phyloP scores from a whole-genome alignment of 2,329 filamentous ascomycete species.

The Berkeleyomyces rouxiae region DNA sequence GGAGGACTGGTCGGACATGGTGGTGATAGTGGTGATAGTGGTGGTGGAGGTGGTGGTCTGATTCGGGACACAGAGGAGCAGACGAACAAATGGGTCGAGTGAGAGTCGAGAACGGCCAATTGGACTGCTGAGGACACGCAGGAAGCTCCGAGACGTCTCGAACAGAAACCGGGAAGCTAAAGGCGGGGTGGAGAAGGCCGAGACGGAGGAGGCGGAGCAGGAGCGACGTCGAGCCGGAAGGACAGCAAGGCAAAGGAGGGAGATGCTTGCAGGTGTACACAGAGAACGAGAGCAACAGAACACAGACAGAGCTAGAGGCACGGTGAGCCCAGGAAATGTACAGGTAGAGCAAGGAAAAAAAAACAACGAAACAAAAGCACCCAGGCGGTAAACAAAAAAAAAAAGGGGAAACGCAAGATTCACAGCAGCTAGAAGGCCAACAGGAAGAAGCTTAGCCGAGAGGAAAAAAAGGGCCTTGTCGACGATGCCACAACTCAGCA shows the following conservation, averaged over 20 bases:
- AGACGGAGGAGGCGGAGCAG: conserved; percentile 11
- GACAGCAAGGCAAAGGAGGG: conserved; percentile 8
- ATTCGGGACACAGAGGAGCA: not conserved
- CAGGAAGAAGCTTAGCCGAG: conserved; percentile 7
- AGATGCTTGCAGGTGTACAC: conserved; percentile 8
- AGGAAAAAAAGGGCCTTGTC: conserved; percentile 11
- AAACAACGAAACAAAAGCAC: conserved; percentile 8
- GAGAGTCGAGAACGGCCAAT: not conserved
- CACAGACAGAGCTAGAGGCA: conserved; percentile 7
- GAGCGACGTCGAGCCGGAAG: not conserved
- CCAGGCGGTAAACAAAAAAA: conserved; percentile 1
- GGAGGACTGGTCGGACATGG: conserved; percentile 52
- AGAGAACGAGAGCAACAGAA: conserved; percentile 17
- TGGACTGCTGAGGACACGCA: not conserved
- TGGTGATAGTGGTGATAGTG: conserved; percentile 16
- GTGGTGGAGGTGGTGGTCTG: not conserved
- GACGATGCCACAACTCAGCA: conserved; percentile 1
- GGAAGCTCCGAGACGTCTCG: not conserved
- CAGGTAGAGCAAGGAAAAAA: conserved; percentile 6
- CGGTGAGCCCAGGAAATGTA: not conserved
- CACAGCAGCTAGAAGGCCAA: conserved; percentile 6
- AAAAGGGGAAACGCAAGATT: conserved; percentile 10
- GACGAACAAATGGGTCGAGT: not conserved
- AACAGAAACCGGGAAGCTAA: not conserved
- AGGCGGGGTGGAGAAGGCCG: conserved; percentile 5